Conservation (phyloP, 2,329 filamentous ascomycete species). For the Chrysoporthe puriensis region DNA sequence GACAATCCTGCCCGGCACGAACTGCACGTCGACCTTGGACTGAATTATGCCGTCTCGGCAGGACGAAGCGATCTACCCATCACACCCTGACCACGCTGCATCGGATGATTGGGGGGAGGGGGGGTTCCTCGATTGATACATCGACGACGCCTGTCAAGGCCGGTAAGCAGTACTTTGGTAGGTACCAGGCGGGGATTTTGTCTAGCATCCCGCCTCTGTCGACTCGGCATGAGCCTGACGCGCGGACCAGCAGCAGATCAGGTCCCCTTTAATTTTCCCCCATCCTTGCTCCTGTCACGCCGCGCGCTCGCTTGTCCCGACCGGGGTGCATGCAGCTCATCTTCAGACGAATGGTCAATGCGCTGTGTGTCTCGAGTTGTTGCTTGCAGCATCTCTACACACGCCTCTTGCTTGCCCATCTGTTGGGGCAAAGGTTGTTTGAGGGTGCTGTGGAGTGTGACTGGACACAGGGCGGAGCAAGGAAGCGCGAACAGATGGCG, state of each 20-base stretch:
- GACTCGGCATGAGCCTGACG: slow-evolving; percentile 27
- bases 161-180: neutral
- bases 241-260: slow-evolving; percentile 29
- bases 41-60: slow-evolving; percentile 4
- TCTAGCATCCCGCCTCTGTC: slow-evolving; percentile 13
- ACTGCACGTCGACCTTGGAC: slow-evolving; percentile 17
- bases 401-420: neutral
- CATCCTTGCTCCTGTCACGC: slow-evolving; percentile 16
- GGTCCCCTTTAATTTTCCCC: slow-evolving; percentile 26
- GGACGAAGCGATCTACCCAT: slow-evolving; percentile 5
- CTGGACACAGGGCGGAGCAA: neutral
- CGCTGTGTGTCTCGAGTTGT: slow-evolving; percentile 8
- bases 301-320: slow-evolving; percentile 12
- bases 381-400: neutral
- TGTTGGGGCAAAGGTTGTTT: neutral
- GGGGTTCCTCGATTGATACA: neutral
- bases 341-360: slow-evolving; percentile 6
- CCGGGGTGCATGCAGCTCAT: slow-evolving; percentile 12
- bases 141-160: neutral
- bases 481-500: neutral
- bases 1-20: slow-evolving; percentile 19
- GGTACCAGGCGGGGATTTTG: slow-evolving; percentile 16
- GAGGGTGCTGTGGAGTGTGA: neutral
- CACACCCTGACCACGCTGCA: neutral
- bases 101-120: neutral